Evolutionary conservation across 306 rosid species (phyloP).

Genomic region (Astragalus glycyphyllos): DNA sequence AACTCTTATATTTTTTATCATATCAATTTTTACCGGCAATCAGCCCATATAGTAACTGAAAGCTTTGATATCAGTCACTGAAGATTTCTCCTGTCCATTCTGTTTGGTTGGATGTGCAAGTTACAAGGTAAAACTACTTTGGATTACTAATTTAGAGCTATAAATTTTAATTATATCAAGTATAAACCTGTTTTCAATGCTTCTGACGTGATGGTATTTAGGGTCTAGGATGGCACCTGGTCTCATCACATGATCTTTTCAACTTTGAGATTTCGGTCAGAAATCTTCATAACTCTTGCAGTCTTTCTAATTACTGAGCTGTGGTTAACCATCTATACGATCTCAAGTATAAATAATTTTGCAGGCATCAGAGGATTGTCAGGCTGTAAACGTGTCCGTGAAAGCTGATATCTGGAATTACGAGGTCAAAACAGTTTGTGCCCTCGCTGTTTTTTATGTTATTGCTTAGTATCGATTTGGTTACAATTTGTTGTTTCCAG

Average conservation of each 20-base stretch:
- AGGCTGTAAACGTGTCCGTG: constrained; percentile 69
- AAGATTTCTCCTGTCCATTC: constrained; percentile 81
- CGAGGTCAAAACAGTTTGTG: constrained; percentile 65
- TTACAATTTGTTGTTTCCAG: constrained; percentile 15
- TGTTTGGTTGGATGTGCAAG: constrained; percentile 79
- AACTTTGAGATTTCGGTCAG: constrained; percentile 88
- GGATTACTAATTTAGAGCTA: constrained; percentile 5
- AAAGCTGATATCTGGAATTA: constrained; percentile 51
- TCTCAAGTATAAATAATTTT: constrained; percentile 46
- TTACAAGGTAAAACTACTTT: constrained; percentile 67
- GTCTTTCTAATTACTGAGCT: constrained; percentile 32
- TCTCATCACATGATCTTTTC: constrained; percentile 75
- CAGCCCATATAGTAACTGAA: constrained; percentile 37
- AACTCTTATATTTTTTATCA: constrained; percentile 8
- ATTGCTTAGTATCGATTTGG: constrained; percentile 1
- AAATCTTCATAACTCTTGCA: constrained; percentile 44
- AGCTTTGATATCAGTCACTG: constrained; percentile 68
- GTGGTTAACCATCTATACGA: constrained; percentile 26
- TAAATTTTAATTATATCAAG: constrained; percentile 26
- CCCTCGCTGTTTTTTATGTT: constrained; percentile 22
- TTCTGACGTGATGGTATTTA: constrained; percentile 43
- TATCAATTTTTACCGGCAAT: background rate
- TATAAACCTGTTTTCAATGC: constrained; percentile 35
- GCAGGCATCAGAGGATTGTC: constrained; percentile 77
- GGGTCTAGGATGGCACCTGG: constrained; percentile 82